A percentile compares a stretch with the other conserved stretches of the same genome.
phyloP scores from a whole-genome alignment of 2,329 filamentous ascomycete species.

The Trichoderma atrobrunneum region DNA sequence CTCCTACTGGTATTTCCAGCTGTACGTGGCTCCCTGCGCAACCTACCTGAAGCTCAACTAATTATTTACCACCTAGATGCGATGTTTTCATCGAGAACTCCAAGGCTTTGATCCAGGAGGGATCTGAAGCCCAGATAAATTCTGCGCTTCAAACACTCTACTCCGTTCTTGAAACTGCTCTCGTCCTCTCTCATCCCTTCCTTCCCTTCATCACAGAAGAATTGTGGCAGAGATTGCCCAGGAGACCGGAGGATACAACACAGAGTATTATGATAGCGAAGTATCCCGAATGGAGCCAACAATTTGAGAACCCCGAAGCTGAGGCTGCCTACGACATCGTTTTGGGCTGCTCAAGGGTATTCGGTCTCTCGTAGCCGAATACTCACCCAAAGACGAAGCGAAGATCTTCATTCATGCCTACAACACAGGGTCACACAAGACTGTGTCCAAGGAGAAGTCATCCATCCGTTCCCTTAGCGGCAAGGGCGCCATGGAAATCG shows the following conservation, averaged over 20 bases:
- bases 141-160: neutral
- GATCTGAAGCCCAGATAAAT: neutral
- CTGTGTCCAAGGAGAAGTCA: neutral
- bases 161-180: neutral
- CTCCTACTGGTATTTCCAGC: neutral
- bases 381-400: neutral
- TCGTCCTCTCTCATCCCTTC: neutral
- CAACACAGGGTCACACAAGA: neutral
- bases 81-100: neutral
- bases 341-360: neutral
- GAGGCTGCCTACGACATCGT: neutral
- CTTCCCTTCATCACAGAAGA: neutral
- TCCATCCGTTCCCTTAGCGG: neutral
- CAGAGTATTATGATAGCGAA: neutral
- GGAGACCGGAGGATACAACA: neutral
- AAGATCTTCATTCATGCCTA: neutral
- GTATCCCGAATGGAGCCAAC: neutral
- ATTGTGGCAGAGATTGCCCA: neutral
- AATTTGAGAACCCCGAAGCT: neutral
- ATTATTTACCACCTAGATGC: neutral
- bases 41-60: neutral
- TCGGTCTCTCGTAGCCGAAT: neutral
- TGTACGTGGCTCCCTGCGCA: neutral
- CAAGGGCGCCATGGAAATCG: neutral
- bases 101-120: neutral